phyloP scores from a whole-genome alignment of 139 green algal genomes.

The Chlorella sorokiniana region DNA sequence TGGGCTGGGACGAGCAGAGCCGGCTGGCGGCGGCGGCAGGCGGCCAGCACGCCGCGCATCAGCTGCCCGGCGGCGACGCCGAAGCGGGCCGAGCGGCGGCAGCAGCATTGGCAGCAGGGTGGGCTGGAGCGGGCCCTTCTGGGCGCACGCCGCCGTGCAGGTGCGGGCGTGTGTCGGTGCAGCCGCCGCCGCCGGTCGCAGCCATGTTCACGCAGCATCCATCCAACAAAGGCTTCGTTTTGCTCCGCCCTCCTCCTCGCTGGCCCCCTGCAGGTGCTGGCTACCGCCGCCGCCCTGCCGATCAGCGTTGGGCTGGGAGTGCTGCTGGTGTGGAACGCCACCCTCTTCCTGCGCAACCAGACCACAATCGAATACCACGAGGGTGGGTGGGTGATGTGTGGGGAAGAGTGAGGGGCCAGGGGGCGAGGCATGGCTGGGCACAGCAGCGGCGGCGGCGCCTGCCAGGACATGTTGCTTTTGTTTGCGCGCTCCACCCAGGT shows the following conservation, averaged over 20 bases:
- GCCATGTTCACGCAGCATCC: background rate
- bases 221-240: background rate
- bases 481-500: no score
- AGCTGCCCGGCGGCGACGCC: background rate
- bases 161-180: background rate
- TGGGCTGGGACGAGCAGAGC: constrained; percentile 30
- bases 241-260: background rate
- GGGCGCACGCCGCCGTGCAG: constrained; percentile 24
- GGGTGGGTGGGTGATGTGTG: constrained; percentile 8
- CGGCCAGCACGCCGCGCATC: background rate
- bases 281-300: constrained; percentile 57
- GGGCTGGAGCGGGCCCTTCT: constrained; percentile 25
- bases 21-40: background rate
- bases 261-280: constrained; percentile 56
- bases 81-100: background rate
- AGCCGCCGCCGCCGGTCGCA: background rate
- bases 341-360: constrained; percentile 75
- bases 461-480: no score
- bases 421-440: background rate
- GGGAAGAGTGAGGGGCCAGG: background rate
- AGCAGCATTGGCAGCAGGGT: background rate
- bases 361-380: constrained; percentile 89
- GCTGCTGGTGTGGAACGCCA: constrained; percentile 81
- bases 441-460: no score
- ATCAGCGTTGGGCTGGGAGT: constrained; percentile 61